Conservation (phyloP, 1,284 basidiomycete genomes). For the Irpex sp. region DNA sequence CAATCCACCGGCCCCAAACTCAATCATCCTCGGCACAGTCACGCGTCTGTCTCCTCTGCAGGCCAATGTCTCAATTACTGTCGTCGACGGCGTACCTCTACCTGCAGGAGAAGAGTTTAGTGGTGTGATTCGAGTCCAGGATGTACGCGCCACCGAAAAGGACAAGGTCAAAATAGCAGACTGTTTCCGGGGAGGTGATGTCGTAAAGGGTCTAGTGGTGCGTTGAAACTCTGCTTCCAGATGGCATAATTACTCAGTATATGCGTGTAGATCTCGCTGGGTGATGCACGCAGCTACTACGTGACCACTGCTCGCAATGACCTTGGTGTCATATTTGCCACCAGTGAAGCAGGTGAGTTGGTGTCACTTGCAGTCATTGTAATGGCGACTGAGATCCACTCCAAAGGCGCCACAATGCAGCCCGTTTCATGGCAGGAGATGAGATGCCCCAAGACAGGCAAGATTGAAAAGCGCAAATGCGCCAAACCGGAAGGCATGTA, state of each 20-base stretch:
- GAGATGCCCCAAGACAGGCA: constrained; percentile 82
- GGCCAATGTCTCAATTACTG: constrained; percentile 84
- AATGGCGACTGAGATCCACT: background rate
- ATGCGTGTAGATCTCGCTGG: constrained; percentile 73
- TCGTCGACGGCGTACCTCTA: constrained; percentile 88
- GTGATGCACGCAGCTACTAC: constrained; percentile 93
- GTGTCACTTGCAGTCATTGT: background rate
- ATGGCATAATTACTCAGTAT: no score
- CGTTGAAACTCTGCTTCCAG: no score
- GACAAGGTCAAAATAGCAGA: constrained; percentile 92
- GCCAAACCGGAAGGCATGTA: constrained; percentile 77
- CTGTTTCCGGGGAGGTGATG: constrained; percentile 95
- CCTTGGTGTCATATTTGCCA: constrained; percentile 88
- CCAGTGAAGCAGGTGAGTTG: constrained; percentile 69
- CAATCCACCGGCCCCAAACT: constrained; percentile 67
- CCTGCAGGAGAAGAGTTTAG: constrained; percentile 91
- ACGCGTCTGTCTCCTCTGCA: constrained; percentile 87
- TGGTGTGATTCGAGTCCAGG: constrained; percentile 89
- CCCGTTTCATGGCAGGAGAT: constrained; percentile 91
- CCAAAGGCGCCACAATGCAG: constrained; percentile 71
- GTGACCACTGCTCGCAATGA: constrained; percentile 93
- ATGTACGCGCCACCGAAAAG: constrained; percentile 90
- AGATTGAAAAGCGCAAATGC: constrained; percentile 82
- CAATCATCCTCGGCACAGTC: constrained; percentile 76
- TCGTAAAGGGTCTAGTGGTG: constrained; percentile 90